phyloP scores from a whole-genome alignment of 1,284 basidiomycete species.

The Sporisorium scitamineum region DNA sequence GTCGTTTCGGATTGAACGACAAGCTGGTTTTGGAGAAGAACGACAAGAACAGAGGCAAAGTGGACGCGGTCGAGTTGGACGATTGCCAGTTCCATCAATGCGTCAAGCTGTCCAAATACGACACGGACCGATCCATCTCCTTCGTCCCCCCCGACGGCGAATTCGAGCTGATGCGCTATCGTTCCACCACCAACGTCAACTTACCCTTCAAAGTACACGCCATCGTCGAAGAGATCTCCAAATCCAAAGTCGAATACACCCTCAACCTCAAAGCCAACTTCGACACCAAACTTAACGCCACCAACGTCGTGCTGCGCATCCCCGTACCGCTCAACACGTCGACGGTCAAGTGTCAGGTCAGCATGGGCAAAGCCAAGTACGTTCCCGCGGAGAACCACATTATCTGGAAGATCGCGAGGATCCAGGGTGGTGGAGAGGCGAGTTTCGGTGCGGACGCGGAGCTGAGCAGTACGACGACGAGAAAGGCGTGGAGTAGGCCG shows the following conservation, averaged over 20 bases:
- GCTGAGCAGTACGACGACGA: conserved; percentile 82
- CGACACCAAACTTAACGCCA: conserved; percentile 89
- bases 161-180: conserved; percentile 98
- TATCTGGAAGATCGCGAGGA: conserved; percentile 95
- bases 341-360: conserved; percentile 88
- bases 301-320: conserved; percentile 90
- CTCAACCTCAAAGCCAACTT: conserved; percentile 90
- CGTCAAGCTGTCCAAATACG: conserved; percentile 92
- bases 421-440: conserved; percentile 92
- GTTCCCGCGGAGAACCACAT: conserved; percentile 93
- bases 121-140: conserved; percentile 89
- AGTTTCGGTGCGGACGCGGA: conserved; percentile 86
- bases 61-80: conserved; percentile 78
- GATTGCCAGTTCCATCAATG: conserved; percentile 99
- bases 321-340: conserved; percentile 96
- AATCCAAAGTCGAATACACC: conserved; percentile 89
- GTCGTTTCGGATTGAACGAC: conserved; percentile 98
- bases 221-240: conserved; percentile 91
- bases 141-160: conserved; percentile 99
- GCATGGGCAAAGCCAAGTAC: conserved; percentile 95
- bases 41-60: conserved; percentile 50
- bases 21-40: conserved; percentile 94
- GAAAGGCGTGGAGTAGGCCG: conserved; percentile 93
- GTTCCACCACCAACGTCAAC: conserved; percentile 94
- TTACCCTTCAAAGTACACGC: conserved; percentile 90